Base-by-base conservation (phyloP, 495 filamentous ascomycete genomes). In the Cladorrhinum samala region DNA sequence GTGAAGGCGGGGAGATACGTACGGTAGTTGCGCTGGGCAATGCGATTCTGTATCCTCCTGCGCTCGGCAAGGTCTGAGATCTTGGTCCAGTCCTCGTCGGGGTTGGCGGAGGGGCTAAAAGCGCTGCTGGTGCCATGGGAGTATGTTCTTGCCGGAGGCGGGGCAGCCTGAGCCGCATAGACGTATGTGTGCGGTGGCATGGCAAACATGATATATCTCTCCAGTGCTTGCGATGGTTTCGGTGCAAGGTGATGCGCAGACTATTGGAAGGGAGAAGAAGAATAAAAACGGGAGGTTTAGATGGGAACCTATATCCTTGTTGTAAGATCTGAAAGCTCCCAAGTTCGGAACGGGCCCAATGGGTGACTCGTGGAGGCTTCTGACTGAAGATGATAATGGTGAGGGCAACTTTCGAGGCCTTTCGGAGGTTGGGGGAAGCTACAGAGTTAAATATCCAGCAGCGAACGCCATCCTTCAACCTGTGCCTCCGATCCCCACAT, bases 21-120 rank as follows among this genome's bases (percentile, higher is more conserved):
- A 96, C 92, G 92, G 75, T 97, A 97, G 75, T 97, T 97, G 53
- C 92, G 86, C 73, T 97, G 92, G 39, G 92, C 92, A 72, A 97
- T 97, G 46, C 92, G 83, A 72, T 97, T 97, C 73, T 97, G 92
- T 73, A 97, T 96, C 63, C 92, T 79, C 65, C 92, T 78, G 58
- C 92, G 83, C 74, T 96, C 92, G 49, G 92, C 92, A 38, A 96
- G 80, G 67, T 97, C 92, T 41, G 93, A 96, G 71, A 97, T 96
- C 82, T 97, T 93, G 65, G 92, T 97, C 92, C 92, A 97, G 75
- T 97, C 92, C 72, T 97, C 92, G 60, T 95, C 91, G 50, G 93
- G 91, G 70, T 96, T 93, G 60, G 93, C 94, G 55, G 88, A 93
- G 58, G 87, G 86, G 74, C 91, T 95, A 81, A 96, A 96, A 57